These are phyloP conservation scores for Inga oerstediana DNA, from an alignment of 306 rosid genomes.

Conservation along the genomic window DNA sequence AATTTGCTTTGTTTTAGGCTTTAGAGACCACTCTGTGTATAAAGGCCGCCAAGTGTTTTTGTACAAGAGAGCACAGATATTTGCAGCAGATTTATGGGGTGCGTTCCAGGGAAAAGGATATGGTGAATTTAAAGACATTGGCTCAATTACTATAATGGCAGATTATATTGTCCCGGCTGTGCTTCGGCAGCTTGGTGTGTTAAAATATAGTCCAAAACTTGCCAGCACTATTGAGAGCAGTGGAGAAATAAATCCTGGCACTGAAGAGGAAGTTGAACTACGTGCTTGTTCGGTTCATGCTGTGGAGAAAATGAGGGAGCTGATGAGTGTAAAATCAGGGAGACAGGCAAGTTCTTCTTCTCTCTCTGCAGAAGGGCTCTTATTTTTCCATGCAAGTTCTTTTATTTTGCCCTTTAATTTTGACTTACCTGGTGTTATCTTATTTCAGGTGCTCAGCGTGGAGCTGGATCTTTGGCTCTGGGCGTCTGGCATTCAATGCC, in stretches of 20 bases:
- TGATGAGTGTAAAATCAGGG: constrained; percentile 71
- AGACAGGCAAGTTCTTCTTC: constrained; percentile 56
- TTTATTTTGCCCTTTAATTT: constrained; percentile 14
- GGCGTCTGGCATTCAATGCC: constrained; percentile 78
- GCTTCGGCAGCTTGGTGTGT: constrained; percentile 82
- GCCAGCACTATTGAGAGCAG: constrained; percentile 66
- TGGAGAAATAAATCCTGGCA: constrained; percentile 83
- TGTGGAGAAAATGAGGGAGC: constrained; percentile 93
- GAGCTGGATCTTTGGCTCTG: constrained; percentile 99
- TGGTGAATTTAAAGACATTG: constrained; percentile 83
- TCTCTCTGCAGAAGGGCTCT: constrained; percentile 2
- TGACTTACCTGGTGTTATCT: neutral
- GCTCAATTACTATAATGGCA: constrained; percentile 89
- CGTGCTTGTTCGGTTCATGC: constrained; percentile 95
- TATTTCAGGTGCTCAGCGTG: constrained; percentile 88
- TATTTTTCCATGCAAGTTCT: neutral
- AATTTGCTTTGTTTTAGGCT: constrained; percentile 58
- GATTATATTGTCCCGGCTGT: constrained; percentile 98
- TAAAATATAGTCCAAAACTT: constrained; percentile 74
- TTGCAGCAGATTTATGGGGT: constrained; percentile 95
- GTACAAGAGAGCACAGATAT: constrained; percentile 97
- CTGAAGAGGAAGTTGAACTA: constrained; percentile 95
- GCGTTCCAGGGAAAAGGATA: constrained; percentile 78
- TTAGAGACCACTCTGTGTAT: constrained; percentile 89
- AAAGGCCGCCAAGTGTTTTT: constrained; percentile 91